Conservation (phyloP, 345 rosid genomes). For the Clausena lansium region DNA sequence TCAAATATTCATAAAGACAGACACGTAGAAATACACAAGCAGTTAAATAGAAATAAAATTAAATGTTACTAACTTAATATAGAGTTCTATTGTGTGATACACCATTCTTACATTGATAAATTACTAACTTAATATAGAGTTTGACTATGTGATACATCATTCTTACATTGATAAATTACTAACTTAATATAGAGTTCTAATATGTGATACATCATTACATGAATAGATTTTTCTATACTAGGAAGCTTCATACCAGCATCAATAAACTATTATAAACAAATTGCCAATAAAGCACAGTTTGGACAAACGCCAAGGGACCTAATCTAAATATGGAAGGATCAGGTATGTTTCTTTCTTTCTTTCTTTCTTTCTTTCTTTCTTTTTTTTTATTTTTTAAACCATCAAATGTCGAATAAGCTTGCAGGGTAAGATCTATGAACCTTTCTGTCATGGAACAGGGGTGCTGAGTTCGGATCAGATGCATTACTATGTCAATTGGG, state of each 20-base stretch:
- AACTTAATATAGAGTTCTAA: too few species aligned
- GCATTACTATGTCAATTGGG: too few species aligned
- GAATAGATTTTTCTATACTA: not conserved
- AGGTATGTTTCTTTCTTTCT: too few species aligned
- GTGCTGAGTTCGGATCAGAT: not conserved
- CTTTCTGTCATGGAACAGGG: not conserved
- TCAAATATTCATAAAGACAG: not conserved
- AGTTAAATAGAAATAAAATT: not conserved
- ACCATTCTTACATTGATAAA: too few species aligned
- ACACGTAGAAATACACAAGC: not conserved
- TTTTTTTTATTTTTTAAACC: not conserved
- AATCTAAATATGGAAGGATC: not conserved
- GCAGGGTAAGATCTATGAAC: not conserved
- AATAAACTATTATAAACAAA: not conserved
- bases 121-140: too few species aligned
- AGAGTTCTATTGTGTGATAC: too few species aligned
- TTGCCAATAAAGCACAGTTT: not conserved
- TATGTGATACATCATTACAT: too few species aligned
- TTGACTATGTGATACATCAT: too few species aligned
- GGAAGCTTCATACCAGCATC: not conserved
- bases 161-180: too few species aligned
- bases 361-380: too few species aligned
- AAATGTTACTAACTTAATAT: not conserved
- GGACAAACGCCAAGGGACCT: not conserved
- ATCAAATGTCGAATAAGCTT: not conserved